Evolutionary conservation across 345 rosid species (phyloP).

Genomic region (Dovyalis caffra): DNA sequence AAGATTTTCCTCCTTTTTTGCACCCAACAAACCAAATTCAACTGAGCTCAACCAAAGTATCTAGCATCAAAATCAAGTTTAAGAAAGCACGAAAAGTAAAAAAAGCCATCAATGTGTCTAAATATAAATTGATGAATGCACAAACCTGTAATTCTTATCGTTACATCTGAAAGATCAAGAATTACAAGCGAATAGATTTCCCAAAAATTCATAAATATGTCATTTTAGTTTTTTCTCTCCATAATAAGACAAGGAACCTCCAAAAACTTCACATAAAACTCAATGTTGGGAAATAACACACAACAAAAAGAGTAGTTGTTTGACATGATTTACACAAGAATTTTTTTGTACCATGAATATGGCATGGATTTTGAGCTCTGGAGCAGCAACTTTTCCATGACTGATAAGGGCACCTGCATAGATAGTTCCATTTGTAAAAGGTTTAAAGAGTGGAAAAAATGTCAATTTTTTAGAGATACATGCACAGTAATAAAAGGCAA

Average conservation of each 20-base stretch:
- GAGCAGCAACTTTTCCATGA: constrained; percentile 97
- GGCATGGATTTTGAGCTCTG: constrained; percentile 91
- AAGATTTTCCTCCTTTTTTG: no score
- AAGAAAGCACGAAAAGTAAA: background rate
- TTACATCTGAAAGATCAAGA: background rate
- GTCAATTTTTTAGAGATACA: background rate
- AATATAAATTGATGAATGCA: background rate
- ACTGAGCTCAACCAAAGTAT: background rate
- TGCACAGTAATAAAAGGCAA: background rate
- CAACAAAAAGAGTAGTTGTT: background rate
- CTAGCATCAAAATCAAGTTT: background rate
- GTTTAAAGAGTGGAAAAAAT: background rate
- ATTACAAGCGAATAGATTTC: background rate
- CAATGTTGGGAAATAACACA: background rate
- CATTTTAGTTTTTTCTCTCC: background rate
- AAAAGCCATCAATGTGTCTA: background rate
- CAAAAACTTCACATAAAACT: no score
- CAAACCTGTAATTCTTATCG: background rate
- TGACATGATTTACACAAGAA: background rate
- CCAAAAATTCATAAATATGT: no score
- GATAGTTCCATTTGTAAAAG: constrained; percentile 20
- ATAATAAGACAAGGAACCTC: background rate
- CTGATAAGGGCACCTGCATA: constrained; percentile 85
- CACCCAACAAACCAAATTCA: background rate
- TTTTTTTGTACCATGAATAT: constrained; percentile 73